phyloP scores from a whole-genome alignment of 2,329 filamentous ascomycete species.

The Thelonectria rubi region DNA sequence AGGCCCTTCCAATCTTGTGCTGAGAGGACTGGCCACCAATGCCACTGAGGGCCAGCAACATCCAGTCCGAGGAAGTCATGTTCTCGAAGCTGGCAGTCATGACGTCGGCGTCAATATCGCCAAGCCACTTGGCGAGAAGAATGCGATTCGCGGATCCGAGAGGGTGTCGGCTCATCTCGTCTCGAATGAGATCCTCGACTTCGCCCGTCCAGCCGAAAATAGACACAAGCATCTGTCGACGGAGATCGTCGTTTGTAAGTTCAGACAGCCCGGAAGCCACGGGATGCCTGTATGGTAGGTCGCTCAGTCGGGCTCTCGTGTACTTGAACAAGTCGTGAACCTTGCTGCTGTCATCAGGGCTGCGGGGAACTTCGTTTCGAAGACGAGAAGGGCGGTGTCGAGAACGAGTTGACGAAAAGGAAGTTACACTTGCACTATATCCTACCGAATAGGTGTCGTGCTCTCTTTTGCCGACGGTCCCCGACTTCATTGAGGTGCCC shows the following conservation, averaged over 20 bases:
- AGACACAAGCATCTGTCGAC: conserved; percentile 88
- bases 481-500: conserved; percentile 59
- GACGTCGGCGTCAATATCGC: conserved; percentile 82
- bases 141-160: conserved; percentile 80
- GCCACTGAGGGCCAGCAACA: conserved; percentile 89
- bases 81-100: conserved; percentile 83
- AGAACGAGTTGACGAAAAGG: conserved; percentile 59
- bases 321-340: conserved; percentile 86
- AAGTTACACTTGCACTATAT: conserved; percentile 48
- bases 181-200: conserved; percentile 80
- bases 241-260: conserved; percentile 80
- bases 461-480: conserved; percentile 46
- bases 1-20: conserved; percentile 89
- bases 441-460: conserved; percentile 65
- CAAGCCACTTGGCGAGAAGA: conserved; percentile 90
- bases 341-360: conserved; percentile 74
- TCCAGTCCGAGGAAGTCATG: conserved; percentile 97
- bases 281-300: conserved; percentile 82
- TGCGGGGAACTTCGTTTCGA: conserved; percentile 81
- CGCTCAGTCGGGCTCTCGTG: conserved; percentile 80
- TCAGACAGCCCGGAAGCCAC: conserved; percentile 65
- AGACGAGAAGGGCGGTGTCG: conserved; percentile 71
- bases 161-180: conserved; percentile 82
- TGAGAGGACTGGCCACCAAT: conserved; percentile 81
- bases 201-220: conserved; percentile 97